Evolutionary conservation across 2,329 filamentous ascomycete species (phyloP).

Genomic region (Neurospora sp.): DNA sequence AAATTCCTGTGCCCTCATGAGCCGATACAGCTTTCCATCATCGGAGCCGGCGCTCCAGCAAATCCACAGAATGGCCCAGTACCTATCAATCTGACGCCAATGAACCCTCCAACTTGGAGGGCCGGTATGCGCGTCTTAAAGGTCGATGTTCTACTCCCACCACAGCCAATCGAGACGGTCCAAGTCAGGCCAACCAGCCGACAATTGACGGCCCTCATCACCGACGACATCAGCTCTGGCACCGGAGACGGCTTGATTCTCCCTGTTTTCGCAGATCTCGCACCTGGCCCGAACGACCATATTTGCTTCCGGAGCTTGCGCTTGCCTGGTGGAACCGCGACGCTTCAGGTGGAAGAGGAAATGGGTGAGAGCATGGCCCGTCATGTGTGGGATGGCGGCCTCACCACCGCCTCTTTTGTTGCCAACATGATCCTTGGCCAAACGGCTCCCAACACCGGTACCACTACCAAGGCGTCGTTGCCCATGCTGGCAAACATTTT

Average conservation of each 20-base stretch:
- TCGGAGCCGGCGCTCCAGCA: slow-evolving; percentile 23
- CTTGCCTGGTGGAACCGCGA: slow-evolving; percentile 6
- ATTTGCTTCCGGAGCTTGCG: slow-evolving; percentile 25
- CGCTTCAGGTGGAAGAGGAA: slow-evolving; percentile 41
- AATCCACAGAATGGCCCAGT: slow-evolving; percentile 10
- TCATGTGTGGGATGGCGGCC: slow-evolving; percentile 49
- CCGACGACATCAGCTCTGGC: slow-evolving; percentile 14
- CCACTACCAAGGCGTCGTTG: slow-evolving; percentile 7
- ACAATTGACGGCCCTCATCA: slow-evolving; percentile 12
- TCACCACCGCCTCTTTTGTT: slow-evolving; percentile 33
- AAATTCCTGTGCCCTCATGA: slow-evolving; percentile 37
- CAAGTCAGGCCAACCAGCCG: slow-evolving; percentile 17
- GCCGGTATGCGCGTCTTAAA: slow-evolving; percentile 28
- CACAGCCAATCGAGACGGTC: slow-evolving; percentile 12
- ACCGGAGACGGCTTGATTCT: slow-evolving; percentile 29
- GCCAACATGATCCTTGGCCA: slow-evolving; percentile 17
- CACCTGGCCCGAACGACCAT: slow-evolving; percentile 4
- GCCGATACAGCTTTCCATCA: slow-evolving; percentile 32
- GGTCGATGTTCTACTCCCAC: slow-evolving; percentile 21
- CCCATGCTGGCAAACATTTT: slow-evolving; percentile 23
- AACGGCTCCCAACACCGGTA: slow-evolving; percentile 5
- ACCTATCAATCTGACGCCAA: slow-evolving; percentile 10
- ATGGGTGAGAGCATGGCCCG: slow-evolving; percentile 50
- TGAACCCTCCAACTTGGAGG: slow-evolving; percentile 17
- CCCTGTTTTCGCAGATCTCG: slow-evolving; percentile 30